Evolutionary conservation across 768 basidiomycete genomes (phyloP).

Genomic region (Boletus vermiculosoides): DNA sequence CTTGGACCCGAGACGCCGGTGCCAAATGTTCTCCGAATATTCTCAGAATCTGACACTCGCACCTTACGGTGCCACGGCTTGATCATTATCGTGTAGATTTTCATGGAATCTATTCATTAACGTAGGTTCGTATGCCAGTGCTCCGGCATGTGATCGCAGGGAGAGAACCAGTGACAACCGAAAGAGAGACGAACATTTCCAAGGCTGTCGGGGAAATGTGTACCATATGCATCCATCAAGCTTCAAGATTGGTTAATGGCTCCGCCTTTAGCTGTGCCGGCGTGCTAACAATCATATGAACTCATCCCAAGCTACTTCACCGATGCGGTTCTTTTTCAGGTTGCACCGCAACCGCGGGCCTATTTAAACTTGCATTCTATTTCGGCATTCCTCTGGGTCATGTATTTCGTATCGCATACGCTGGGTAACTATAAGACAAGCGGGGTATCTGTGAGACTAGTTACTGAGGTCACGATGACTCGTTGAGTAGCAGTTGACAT

Average conservation of each 20-base stretch:
- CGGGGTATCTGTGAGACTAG: too few species aligned
- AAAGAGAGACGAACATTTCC: too few species aligned
- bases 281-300: background rate
- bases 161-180: background rate
- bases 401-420: background rate
- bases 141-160: background rate
- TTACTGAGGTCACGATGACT: background rate
- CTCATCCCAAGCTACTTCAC: background rate
- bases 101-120: background rate
- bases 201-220: background rate
- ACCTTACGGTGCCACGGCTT: background rate
- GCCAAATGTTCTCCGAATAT: background rate
- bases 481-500: background rate
- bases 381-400: background rate
- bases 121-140: too few species aligned
- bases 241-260: background rate
- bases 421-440: background rate
- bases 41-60: background rate
- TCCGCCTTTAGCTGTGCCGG: background rate
- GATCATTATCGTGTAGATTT: background rate
- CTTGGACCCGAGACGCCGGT: too few species aligned
- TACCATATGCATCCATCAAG: background rate
- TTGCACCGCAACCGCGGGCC: background rate
- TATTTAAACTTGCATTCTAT: background rate
- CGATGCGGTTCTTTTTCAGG: background rate